phyloP scores from a whole-genome alignment of 176 grass and related monocot species.

The Canna indica region DNA sequence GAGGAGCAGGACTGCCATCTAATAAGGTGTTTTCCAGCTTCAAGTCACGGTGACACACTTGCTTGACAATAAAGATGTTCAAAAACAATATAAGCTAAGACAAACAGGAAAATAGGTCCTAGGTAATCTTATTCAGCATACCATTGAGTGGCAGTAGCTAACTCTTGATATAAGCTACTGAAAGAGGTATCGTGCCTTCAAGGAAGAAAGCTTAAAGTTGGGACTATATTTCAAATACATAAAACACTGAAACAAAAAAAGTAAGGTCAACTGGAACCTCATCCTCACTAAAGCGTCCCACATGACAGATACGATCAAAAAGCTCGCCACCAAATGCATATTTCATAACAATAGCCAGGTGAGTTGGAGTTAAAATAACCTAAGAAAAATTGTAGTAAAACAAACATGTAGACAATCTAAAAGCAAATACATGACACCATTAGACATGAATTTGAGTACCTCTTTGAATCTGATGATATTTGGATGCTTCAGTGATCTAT shows the following conservation, averaged over 20 bases:
- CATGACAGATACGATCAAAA: constrained; percentile 86
- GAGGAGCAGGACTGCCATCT: too few relatives aligned
- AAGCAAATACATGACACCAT: constrained; percentile 2
- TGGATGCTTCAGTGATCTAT: too few relatives aligned
- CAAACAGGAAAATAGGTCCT: neutral
- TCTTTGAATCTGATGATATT: constrained; percentile 98
- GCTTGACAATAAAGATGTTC: constrained; percentile 48
- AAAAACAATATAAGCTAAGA: constrained; percentile 17
- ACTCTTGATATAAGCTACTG: constrained; percentile 95
- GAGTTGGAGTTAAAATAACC: too few relatives aligned
- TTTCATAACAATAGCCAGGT: constrained; percentile 98
- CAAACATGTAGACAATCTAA: neutral
- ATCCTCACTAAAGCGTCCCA: too few relatives aligned
- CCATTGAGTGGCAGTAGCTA: too few relatives aligned
- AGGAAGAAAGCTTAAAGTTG: neutral
- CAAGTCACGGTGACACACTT: too few relatives aligned
- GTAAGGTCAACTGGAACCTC: constrained; percentile 46
- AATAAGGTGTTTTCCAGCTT: too few relatives aligned
- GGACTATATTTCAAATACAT: neutral
- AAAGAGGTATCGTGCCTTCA: constrained; percentile 84
- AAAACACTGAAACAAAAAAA: neutral
- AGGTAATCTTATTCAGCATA: neutral
- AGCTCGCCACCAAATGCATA: constrained; percentile 91
- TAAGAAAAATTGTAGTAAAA: neutral
- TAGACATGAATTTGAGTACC: constrained; percentile 32